These are phyloP conservation scores for Alternaria gansuensis DNA, from an alignment of 2,329 filamentous ascomycete species.

Conservation along the genomic window DNA sequence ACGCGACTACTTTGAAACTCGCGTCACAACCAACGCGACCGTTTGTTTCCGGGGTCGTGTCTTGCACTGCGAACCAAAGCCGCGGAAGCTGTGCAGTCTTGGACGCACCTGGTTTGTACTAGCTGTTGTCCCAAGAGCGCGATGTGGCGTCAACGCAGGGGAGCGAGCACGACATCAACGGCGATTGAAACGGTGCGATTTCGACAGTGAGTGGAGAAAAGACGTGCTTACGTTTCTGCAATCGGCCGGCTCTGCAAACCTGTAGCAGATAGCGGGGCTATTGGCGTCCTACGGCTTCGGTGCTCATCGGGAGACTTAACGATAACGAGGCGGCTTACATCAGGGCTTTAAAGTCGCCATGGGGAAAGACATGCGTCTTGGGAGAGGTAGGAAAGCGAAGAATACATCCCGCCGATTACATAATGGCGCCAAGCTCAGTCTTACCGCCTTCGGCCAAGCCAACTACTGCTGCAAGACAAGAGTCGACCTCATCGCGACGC, in stretches of 20 bases:
- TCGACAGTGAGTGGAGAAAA: conserved; percentile 46
- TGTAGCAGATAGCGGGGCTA: conserved; percentile 15
- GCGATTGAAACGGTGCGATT: conserved; percentile 17
- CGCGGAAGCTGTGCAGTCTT: neutral
- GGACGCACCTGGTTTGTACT: neutral
- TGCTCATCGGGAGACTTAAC: neutral
- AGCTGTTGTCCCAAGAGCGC: conserved; percentile 63
- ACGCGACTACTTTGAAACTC: neutral
- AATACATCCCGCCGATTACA: conserved; percentile 14
- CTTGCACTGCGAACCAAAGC: neutral
- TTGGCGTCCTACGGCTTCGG: conserved; percentile 1
- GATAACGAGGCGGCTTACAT: conserved; percentile 1
- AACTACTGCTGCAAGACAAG: conserved; percentile 20
- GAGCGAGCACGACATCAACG: conserved; percentile 25
- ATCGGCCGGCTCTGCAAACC: conserved; percentile 10
- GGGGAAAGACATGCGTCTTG: neutral
- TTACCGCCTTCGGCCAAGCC: conserved; percentile 26
- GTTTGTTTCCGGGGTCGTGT: neutral
- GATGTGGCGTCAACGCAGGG: conserved; percentile 38
- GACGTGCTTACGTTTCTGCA: conserved; percentile 39
- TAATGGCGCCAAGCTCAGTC: conserved; percentile 31
- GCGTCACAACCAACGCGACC: neutral
- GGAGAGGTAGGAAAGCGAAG: neutral
- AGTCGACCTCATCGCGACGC: conserved; percentile 33
- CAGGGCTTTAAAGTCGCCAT: conserved; percentile 5